Evolutionary conservation across 1,284 basidiomycete genomes (phyloP), one percentile per base, ranked within the genome.

Genomic region (Tylopilus sp.): DNA sequence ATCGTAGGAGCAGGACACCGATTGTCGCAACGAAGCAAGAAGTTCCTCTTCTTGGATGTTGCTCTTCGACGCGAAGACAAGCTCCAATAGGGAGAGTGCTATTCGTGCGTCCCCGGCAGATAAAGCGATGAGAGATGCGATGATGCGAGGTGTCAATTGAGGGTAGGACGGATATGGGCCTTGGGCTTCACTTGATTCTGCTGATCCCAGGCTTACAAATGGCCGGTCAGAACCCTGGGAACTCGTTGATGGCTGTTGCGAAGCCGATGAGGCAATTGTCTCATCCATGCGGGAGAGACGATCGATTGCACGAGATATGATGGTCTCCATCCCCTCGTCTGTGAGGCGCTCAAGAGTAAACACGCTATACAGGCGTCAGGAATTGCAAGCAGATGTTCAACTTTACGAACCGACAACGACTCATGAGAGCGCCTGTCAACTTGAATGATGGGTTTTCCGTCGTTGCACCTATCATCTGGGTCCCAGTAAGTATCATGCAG

Each of bases 401-500:
- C 21, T 19, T 25, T 26, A 71, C 79, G 60, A 55, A 85, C 87
- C 89, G 79, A 67, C 90, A 91, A 39, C 91, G 81, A 59, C 87
- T 90, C 33, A 93, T 70, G 31, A 94, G 71, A 4, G 91, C 88
- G 30, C 79, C 80, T 43, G 82, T 89, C 36, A 91, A 68, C 57
- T 87, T 90, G 72, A 95, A 96, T 1, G 89, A 92, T 0, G 92
- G 92, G 60, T 96, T 96, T 66, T 96, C 92, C 0, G 92, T 96
- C 3, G 92, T 96, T 1, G 92, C 92, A 15, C 90, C 90, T 53
- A 96, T 82, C 30, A 95, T 72, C 76, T 85, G 56, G 41, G 48
- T 18, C 52, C 19, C 53, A 48, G 29, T 60, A 48, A 48, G 52
- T 41, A 19, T 31, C 21, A 38, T 11, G 12, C 25, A 33, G 30